Evolutionary conservation across 148 eudicot species (phyloP), one percentile per base, ranked within the genome.

Genomic region (Selenicereus undatus): DNA sequence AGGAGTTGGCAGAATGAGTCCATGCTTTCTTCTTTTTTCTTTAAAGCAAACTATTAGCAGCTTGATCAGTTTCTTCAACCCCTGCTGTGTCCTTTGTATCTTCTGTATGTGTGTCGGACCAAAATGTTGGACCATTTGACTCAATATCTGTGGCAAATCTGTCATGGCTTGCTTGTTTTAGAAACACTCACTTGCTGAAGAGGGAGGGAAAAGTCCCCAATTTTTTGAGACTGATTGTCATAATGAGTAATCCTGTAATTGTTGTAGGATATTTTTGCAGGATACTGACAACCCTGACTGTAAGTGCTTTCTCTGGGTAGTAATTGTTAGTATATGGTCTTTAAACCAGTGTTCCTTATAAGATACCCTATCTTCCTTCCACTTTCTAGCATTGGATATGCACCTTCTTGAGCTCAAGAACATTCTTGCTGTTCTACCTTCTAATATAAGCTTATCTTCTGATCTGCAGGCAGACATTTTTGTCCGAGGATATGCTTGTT

Each of bases 401-500:
- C 36, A 27, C 18, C 35, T 22, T 26, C 10, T 27, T 75, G 77
- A 75, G 24, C 14, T 14, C 14, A 82, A 62, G 50, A 71, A 56
- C 22, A 26, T 11, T 65, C 60, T 45, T 82, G 22, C 52, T 73
- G 65, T 26, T 39, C 45, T 69, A 6, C 21, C 26, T 62, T 50
- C 36, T 54, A 35, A 20, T 43, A 68, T 30, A 65, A 84, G 30
- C 24, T 66, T 84, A 24, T 73, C 65, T 76, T 73, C 3, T 80
- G 58, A 69, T 66, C 30, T 70, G 27, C 83, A 96, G 99, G 99
- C 95, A 26, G 99, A 96, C 85, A 86, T 96, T 72, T 76, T 93
- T 26, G 84, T 90, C 64, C 89, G 99, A 73, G 99, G 99, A 81
- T 96, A 96, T 89, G 79, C 80, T 74, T 90, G 94, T 42, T 96